phyloP scores from a whole-genome alignment of 1,284 basidiomycete species.

The Trametes sp. region DNA sequence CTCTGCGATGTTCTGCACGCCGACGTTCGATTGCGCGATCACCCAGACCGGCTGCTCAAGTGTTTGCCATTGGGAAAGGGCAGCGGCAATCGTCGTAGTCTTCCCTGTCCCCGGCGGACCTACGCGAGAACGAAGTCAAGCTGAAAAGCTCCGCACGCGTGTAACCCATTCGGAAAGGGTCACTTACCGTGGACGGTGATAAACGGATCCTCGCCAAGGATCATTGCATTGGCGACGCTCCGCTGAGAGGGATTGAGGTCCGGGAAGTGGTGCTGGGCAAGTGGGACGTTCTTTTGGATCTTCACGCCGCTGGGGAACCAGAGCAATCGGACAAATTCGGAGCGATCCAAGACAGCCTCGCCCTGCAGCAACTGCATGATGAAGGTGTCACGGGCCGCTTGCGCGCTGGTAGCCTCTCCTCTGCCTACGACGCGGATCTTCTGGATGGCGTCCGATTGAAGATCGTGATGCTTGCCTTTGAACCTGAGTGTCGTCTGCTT shows the following conservation, averaged over 20 bases:
- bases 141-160: not conserved
- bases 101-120: slow-evolving; percentile 43
- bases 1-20: slow-evolving; percentile 62
- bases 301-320: slow-evolving; percentile 15
- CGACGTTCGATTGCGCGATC: slow-evolving; percentile 48
- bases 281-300: not conserved
- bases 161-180: not conserved
- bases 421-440: slow-evolving; percentile 20
- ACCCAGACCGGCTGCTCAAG: slow-evolving; percentile 37
- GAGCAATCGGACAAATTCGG: slow-evolving; percentile 9
- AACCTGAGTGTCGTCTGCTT: not conserved
- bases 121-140: not conserved
- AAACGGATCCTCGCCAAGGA: slow-evolving; percentile 1
- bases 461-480: slow-evolving; percentile 1
- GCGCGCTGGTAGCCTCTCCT: slow-evolving; percentile 24
- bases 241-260: slow-evolving; percentile 33
- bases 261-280: slow-evolving; percentile 2
- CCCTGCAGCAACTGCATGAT: slow-evolving; percentile 12
- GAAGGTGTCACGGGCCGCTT: slow-evolving; percentile 25
- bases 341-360: not conserved
- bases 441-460: not conserved
- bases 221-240: slow-evolving; percentile 24
- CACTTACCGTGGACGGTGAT: slow-evolving; percentile 31
- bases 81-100: slow-evolving; percentile 46
- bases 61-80: slow-evolving; percentile 22